Conservation (phyloP, 2,329 filamentous ascomycete genomes). For the Cordyceps militaris region DNA sequence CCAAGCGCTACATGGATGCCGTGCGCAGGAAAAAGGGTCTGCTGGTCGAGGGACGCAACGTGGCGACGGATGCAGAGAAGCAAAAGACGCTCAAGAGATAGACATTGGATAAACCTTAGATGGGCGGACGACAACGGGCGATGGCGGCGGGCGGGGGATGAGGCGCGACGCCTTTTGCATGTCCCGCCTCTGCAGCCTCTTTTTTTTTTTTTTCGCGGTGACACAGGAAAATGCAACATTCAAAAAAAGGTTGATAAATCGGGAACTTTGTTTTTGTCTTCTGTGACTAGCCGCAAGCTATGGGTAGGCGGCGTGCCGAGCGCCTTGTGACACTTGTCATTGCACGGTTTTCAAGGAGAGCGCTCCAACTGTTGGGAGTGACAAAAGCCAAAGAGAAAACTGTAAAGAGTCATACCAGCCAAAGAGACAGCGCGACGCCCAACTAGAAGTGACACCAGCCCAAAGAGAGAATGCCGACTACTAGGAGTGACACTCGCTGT, state of each 20-base stretch:
- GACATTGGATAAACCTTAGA: too few species aligned
- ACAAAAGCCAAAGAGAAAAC: too few species aligned
- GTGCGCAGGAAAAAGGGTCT: constrained; percentile 84
- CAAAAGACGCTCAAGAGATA: constrained; percentile 63
- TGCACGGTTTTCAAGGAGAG: neutral
- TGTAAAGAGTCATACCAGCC: too few species aligned
- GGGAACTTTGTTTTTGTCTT: neutral
- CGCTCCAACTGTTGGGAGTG: neutral
- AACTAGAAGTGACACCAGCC: too few species aligned
- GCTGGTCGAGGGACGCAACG: constrained; percentile 68
- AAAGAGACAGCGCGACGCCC: too few species aligned
- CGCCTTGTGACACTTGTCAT: neutral
- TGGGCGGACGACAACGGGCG: too few species aligned
- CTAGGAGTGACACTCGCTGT: too few species aligned
- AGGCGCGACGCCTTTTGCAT: too few species aligned
- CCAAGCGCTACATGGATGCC: constrained; percentile 89
- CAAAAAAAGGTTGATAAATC: neutral
- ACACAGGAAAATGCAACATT: neutral
- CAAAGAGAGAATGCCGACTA: too few species aligned
- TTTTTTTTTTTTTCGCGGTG: neutral
- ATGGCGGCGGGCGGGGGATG: too few species aligned
- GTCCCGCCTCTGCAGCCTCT: too few species aligned
- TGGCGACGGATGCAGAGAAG: constrained; percentile 88
- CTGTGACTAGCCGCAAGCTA: neutral
- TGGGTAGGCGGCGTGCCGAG: neutral